Evolutionary conservation across 2,329 filamentous ascomycete genomes (phyloP), one percentile per base, ranked within the genome.

Genomic region (Calonectria henricotiae): DNA sequence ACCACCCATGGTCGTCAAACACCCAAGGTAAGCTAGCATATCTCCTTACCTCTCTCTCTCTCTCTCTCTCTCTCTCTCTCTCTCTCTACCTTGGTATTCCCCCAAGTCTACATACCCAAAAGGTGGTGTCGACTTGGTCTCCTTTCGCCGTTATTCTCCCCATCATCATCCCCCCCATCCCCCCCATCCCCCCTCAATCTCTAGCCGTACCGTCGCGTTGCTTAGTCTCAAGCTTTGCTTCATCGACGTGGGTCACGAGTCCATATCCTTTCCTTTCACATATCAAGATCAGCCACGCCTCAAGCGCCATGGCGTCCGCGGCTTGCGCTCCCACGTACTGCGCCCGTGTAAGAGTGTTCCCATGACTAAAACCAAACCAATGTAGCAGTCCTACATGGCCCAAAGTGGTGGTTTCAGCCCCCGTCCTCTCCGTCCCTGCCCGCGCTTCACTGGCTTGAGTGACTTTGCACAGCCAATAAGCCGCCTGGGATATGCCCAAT

Each of bases 361-460:
- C 69, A 77, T 78, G 76, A 78, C 76, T 78, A 78, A 78, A 68
- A 46, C n/a, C 65, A 55, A 58, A 69, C 64, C 68, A 44, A 70
- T 60, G 68, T 71, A 65, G 62, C 35, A 74, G 70, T 75, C 61
- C 51, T 74, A 69, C 69, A 66, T 37, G 41, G 39, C 46, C 41
- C 25, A 30, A 15, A 64, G 64, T 71, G 69, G 62, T 74, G 32
- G 44, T 67, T 61, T 44, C 5, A 3, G 58, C 54, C 41, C 60
- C 47, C 49, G 37, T 63, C 32, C 23, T 58, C 47, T 35, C 43
- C 15, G 58, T 67, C 68, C 58, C 55, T 64, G 41, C 37, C 58
- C 51, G 37, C 41, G 17, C 35, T 58, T 71, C 58, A 58, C 51
- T 49, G 62, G 62, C 49, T 67, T 47, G 44, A 39, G 39, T 62